Conservation (phyloP, 1,284 basidiomycete species). For the Fomes fomentarius region DNA sequence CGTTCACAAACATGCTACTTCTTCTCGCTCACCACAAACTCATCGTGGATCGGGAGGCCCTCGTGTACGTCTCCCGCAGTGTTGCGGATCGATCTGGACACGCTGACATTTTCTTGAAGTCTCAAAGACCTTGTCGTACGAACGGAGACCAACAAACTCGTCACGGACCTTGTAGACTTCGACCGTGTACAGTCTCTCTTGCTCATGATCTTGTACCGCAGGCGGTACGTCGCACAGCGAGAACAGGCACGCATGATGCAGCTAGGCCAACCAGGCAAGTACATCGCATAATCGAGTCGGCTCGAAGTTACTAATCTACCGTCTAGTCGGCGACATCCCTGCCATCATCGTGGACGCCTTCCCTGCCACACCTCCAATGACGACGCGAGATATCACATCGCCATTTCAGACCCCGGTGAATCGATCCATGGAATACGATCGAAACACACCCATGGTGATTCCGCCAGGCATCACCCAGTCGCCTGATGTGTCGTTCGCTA, state of each 20-base stretch:
- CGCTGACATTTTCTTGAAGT: slow-evolving; percentile 42
- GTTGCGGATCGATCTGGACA: background rate
- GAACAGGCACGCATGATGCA: slow-evolving; percentile 41
- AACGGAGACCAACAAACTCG: slow-evolving; percentile 77
- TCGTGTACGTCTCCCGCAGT: slow-evolving; percentile 61
- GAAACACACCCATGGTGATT: slow-evolving; percentile 41
- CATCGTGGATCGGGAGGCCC: slow-evolving; percentile 85
- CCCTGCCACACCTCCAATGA: slow-evolving; percentile 52
- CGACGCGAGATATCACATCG: slow-evolving; percentile 59
- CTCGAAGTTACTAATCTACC: background rate
- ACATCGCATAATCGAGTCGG: background rate
- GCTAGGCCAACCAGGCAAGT: slow-evolving; percentile 37
- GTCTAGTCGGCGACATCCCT: slow-evolving; percentile 54
- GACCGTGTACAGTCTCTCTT: slow-evolving; percentile 84
- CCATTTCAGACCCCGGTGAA: slow-evolving; percentile 40
- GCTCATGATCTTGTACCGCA: slow-evolving; percentile 73
- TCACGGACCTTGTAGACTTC: slow-evolving; percentile 82
- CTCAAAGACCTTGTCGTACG: slow-evolving; percentile 81
- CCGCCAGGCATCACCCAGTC: slow-evolving; percentile 45
- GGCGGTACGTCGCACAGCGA: slow-evolving; percentile 60
- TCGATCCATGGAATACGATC: slow-evolving; percentile 26
- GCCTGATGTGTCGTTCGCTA: slow-evolving; percentile 51
- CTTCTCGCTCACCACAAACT: slow-evolving; percentile 92
- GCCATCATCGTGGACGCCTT: slow-evolving; percentile 66
- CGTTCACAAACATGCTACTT: slow-evolving; percentile 90